A percentile compares a stretch with the other conserved stretches of the same genome.
These are phyloP conservation scores for Stenogyne calaminthoides DNA, from an alignment of 305 asterid species.

Conservation along the genomic window DNA sequence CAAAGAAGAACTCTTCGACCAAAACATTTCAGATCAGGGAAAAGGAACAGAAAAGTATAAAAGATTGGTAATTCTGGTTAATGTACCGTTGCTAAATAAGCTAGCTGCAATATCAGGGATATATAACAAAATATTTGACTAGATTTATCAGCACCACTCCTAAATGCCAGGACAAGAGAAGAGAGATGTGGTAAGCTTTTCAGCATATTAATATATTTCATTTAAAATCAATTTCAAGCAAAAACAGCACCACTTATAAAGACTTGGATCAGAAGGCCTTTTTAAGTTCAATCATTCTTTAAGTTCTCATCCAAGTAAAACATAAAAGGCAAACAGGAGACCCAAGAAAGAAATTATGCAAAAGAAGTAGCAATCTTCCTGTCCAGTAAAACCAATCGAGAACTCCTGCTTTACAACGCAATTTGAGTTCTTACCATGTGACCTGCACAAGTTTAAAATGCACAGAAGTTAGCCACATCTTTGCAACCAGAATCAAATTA, in stretches of 20 bases:
- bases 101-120: neutral
- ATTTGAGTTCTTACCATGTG: constrained; percentile 65
- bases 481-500: constrained; percentile 19
- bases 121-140: no score
- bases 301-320: constrained; percentile 22
- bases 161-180: neutral
- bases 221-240: constrained; percentile 15
- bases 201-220: constrained; percentile 6
- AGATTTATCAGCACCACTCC: neutral
- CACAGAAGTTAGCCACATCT: constrained; percentile 29
- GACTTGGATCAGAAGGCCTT: constrained; percentile 24
- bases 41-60: neutral
- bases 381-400: constrained; percentile 37
- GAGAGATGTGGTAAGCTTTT: neutral
- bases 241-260: constrained; percentile 12
- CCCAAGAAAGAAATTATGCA: constrained; percentile 26
- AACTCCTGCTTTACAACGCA: constrained; percentile 39
- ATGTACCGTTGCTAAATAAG: neutral
- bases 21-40: no score
- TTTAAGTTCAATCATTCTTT: constrained; percentile 10
- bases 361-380: constrained; percentile 32
- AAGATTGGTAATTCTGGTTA: neutral
- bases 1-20: no score
- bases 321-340: constrained; percentile 19
- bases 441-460: constrained; percentile 60